Evolutionary conservation across 208 protist species (phyloP), one percentile per base, ranked within the genome.

Genomic region (Lotmaria passim): DNA sequence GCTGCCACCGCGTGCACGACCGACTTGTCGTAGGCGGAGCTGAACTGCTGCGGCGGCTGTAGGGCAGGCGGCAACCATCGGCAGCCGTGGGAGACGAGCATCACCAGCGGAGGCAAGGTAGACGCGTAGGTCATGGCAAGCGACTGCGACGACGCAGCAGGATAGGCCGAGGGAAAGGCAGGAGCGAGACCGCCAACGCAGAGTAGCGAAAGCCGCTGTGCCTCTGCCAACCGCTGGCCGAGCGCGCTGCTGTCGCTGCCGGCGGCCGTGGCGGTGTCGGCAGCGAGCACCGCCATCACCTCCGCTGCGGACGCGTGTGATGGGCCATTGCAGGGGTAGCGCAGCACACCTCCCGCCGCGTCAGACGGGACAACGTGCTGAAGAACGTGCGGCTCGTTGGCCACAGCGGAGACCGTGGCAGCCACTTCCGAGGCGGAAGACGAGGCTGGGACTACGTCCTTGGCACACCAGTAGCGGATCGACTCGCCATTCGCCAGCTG

Each of bases 41-140:
- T 69, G 39, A 87, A 90, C 34, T 82, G 80, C 24, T 87, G 86
- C 8, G 87, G 90, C 5, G 87, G 90, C 74, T 95, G 90, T 69
- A 93, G 56, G 0, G 71, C 34, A 7, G 73, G 62, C 19, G 87
- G 87, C 61, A 93, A 53, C 90, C 90, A 95, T 38, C 67, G 81
- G 26, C 74, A 78, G n/a, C 73, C 76, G 50, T 61, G 73, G 23
- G 61, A 19, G 31, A 79, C 23, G 5, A 77, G 56, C 60, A 69
- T 48, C 19, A 51, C 31, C 17, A 66, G 24, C 8, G 69, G 50
- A 10, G 75, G 75, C 3, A 75, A 63, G 14, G 48, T 58, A 17
- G 55, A 6, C 23, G 50, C 47, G 57, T 71, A 52, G 19, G 48
- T 26, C 7, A 26, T 28, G 46, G 24, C 46, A 48, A 34, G 63